These are phyloP conservation scores for Capronia epimyces DNA, from an alignment of 2,329 filamentous ascomycete genomes.

Conservation along the genomic window DNA sequence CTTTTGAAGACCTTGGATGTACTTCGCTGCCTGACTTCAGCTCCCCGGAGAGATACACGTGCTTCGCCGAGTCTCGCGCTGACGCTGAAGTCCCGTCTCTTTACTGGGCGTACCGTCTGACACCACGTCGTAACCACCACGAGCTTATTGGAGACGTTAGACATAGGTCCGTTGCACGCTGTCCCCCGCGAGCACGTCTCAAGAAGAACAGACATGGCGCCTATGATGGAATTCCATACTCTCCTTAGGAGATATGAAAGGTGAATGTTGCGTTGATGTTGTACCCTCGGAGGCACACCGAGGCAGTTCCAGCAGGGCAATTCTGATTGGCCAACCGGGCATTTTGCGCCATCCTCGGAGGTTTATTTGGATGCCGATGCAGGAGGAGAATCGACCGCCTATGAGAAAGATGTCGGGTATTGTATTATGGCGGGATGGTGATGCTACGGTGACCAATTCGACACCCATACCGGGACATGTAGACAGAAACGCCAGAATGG, in stretches of 20 bases:
- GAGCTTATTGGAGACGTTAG: background rate
- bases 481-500: no score
- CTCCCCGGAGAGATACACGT: background rate
- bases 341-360: constrained; percentile 7
- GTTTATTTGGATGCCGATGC: constrained; percentile 11
- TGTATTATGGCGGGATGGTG: no score
- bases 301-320: background rate
- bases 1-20: constrained; percentile 36
- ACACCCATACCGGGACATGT: no score
- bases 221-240: background rate
- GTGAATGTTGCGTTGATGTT: background rate
- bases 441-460: no score
- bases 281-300: background rate
- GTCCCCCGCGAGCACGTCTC: background rate
- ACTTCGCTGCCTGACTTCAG: constrained; percentile 25
- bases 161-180: background rate
- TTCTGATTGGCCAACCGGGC: constrained; percentile 4
- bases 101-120: background rate
- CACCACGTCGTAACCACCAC: background rate
- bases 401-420: no score
- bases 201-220: background rate
- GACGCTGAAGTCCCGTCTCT: constrained; percentile 3
- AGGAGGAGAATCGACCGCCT: background rate
- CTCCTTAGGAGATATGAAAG: background rate
- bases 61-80: background rate